Conservation (phyloP, 768 basidiomycete genomes). For the Suillus alpinus region DNA sequence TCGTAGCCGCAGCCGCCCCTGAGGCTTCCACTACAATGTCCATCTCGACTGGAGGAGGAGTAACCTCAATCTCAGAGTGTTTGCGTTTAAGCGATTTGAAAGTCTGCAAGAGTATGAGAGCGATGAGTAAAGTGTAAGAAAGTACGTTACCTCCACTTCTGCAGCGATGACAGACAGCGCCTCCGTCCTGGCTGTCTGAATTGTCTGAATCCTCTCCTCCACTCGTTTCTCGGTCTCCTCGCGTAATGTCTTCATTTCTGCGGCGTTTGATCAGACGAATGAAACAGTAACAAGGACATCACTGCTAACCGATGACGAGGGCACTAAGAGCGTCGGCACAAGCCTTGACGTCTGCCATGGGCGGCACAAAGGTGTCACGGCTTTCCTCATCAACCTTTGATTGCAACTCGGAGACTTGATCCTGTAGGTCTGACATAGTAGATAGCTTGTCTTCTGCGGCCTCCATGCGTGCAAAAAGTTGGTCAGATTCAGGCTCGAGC, state of each 20-base stretch:
- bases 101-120: conserved; percentile 22
- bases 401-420: conserved; percentile 21
- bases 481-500: conserved; percentile 34
- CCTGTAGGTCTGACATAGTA: conserved; percentile 25
- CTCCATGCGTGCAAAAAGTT: conserved; percentile 24
- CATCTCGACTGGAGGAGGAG: conserved; percentile 1
- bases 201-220: conserved; percentile 41
- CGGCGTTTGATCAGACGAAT: not conserved
- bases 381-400: conserved; percentile 18
- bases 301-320: conserved; percentile 41
- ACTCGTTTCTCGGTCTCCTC: conserved; percentile 45
- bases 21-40: not conserved
- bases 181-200: conserved; percentile 40
- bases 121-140: conserved; percentile 12
- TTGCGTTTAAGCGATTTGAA: conserved; percentile 60
- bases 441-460: conserved; percentile 31
- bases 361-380: conserved; percentile 7
- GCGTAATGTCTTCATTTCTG: conserved; percentile 47
- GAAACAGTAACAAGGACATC: not conserved
- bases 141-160: conserved; percentile 23
- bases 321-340: conserved; percentile 35
- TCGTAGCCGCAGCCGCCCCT: not conserved
- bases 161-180: conserved; percentile 34
- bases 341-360: conserved; percentile 22
- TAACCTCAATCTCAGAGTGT: conserved; percentile 39